Evolutionary conservation across 495 filamentous ascomycete species (phyloP).

Genomic region (Aspergillus bridgeri): DNA sequence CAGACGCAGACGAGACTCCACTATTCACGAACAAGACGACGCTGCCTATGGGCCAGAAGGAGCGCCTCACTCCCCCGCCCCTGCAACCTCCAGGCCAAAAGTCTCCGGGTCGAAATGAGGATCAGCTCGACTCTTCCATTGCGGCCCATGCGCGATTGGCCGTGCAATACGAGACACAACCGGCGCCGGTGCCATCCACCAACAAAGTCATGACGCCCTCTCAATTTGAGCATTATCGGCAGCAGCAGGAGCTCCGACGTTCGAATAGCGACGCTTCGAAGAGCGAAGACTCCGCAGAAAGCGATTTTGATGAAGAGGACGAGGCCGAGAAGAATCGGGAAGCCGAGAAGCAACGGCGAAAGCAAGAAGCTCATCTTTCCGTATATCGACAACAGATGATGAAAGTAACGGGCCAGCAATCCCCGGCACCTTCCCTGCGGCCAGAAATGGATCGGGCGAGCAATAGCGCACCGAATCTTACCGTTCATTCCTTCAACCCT

Average conservation of each 20-base stretch:
- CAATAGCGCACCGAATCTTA: conserved; percentile 45
- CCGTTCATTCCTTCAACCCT: conserved; percentile 29
- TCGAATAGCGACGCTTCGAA: conserved; percentile 46
- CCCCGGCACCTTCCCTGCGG: conserved; percentile 40
- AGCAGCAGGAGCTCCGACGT: conserved; percentile 68
- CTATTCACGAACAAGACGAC: conserved; percentile 42
- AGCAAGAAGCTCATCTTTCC: conserved; percentile 86
- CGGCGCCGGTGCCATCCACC: conserved; percentile 36
- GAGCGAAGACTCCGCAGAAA: conserved; percentile 48
- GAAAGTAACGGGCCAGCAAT: conserved; percentile 82
- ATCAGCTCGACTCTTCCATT: conserved; percentile 47
- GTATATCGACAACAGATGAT: conserved; percentile 96
- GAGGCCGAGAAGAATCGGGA: conserved; percentile 72
- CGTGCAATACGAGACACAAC: conserved; percentile 42
- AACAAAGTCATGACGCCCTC: conserved; percentile 87
- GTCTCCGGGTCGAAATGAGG: conserved; percentile 36
- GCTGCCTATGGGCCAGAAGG: conserved; percentile 5
- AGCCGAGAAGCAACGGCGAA: conserved; percentile 70
- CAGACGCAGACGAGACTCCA: conserved; percentile 40
- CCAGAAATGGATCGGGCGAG: conserved; percentile 40
- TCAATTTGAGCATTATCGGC: conserved; percentile 79
- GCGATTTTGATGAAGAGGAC: conserved; percentile 79
- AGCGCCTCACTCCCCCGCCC: conserved; percentile 14
- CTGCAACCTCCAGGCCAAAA: conserved; percentile 17
- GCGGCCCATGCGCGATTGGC: conserved; percentile 55